Conservation (phyloP, 768 basidiomycete species). For the Cystofilobasidium ferigula region DNA sequence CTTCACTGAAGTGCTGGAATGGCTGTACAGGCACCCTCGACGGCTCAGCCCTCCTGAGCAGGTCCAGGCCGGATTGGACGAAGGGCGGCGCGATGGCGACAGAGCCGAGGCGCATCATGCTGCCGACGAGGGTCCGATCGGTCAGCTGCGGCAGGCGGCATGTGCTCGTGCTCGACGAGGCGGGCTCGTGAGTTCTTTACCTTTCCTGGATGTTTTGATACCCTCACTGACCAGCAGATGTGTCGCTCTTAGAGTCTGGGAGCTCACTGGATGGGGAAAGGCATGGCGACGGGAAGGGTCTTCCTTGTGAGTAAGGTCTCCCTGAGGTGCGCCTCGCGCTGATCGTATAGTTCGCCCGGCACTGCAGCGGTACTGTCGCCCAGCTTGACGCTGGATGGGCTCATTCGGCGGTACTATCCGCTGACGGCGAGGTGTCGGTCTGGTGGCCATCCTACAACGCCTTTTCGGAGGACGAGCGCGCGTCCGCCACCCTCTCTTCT, state of each 20-base stretch:
- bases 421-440: background rate
- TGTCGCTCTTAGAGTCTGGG: slow-evolving; percentile 10
- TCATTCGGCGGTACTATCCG: background rate
- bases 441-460: slow-evolving; percentile 12
- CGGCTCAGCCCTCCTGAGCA: background rate
- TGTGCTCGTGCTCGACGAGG: slow-evolving; percentile 10
- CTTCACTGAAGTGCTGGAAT: background rate
- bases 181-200: background rate
- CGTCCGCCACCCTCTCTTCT: background rate
- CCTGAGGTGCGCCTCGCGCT: background rate
- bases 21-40: slow-evolving; percentile 14
- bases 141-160: slow-evolving; percentile 10
- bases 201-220: background rate
- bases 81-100: background rate
- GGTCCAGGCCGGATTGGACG: slow-evolving; percentile 10
- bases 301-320: background rate
- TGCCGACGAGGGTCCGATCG: background rate
- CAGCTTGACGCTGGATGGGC: slow-evolving; percentile 21
- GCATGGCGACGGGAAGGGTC: background rate
- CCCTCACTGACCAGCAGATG: background rate
- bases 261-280: slow-evolving; percentile 20
- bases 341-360: background rate
- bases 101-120: slow-evolving; percentile 1
- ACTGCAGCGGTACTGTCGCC: background rate
- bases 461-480: background rate